These are phyloP conservation scores for Saksenaea oblongispora DNA, from an alignment of 371 early-diverging fungal genomes.

Conservation along the genomic window DNA sequence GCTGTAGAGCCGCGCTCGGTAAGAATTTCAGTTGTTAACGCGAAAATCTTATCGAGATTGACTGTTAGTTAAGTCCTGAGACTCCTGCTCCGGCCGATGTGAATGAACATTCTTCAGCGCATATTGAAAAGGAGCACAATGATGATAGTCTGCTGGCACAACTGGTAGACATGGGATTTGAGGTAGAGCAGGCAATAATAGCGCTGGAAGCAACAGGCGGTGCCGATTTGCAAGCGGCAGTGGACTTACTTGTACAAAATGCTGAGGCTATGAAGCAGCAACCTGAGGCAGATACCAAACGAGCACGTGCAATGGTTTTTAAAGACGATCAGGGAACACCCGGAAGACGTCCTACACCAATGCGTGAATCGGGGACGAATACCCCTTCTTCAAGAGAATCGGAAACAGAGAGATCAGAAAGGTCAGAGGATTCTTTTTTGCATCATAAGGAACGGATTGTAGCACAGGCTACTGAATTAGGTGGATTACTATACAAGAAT, in stretches of 20 bases:
- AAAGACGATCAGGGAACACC: background rate
- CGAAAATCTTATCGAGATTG: background rate
- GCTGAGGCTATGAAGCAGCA: constrained; percentile 33
- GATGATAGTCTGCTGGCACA: constrained; percentile 56
- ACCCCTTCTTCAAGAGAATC: background rate
- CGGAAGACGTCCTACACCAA: constrained; percentile 1
- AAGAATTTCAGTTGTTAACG: background rate
- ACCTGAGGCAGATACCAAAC: constrained; percentile 4
- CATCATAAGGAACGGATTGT: constrained; percentile 66
- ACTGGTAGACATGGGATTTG: constrained; percentile 80
- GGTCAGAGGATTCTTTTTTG: constrained; percentile 26
- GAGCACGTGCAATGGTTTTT: constrained; percentile 6
- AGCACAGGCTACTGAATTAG: constrained; percentile 69
- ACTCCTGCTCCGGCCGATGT: background rate
- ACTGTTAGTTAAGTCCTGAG: background rate
- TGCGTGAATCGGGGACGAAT: background rate
- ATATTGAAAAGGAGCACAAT: background rate
- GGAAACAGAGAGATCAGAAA: constrained; percentile 18
- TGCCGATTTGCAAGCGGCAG: constrained; percentile 61
- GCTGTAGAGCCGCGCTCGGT: background rate
- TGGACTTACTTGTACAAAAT: constrained; percentile 66
- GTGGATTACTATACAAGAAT: constrained; percentile 70
- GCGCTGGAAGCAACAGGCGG: constrained; percentile 68
- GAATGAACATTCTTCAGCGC: background rate
- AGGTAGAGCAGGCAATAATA: constrained; percentile 54